phyloP scores from a whole-genome alignment of 768 basidiomycete genomes.

The Phanerochaete carnosa region DNA sequence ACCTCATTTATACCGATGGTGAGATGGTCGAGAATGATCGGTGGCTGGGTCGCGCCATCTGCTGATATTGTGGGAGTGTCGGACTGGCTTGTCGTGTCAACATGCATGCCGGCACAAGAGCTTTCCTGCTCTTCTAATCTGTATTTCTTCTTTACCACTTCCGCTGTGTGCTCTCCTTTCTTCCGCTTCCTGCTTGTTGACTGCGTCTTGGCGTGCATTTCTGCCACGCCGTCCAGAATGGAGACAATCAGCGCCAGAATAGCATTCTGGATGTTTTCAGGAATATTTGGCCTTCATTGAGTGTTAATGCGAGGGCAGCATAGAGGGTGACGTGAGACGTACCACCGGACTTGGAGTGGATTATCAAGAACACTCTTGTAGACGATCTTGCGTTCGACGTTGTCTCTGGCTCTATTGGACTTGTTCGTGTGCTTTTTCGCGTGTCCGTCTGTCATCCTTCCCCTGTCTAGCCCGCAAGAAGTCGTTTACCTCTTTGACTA shows the following conservation, averaged over 20 bases:
- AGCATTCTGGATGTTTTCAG: slow-evolving; percentile 59
- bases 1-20: slow-evolving; percentile 78
- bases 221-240: slow-evolving; percentile 49
- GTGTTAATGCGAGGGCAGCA: neutral
- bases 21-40: slow-evolving; percentile 45
- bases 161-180: slow-evolving; percentile 31
- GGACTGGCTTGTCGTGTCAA: neutral
- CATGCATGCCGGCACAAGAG: neutral
- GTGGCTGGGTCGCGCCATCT: slow-evolving; percentile 18
- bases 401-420: slow-evolving; percentile 59
- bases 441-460: slow-evolving; percentile 44
- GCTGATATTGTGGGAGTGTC: neutral
- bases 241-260: slow-evolving; percentile 50
- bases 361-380: slow-evolving; percentile 72
- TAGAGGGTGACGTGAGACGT: slow-evolving; percentile 12
- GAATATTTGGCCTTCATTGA: slow-evolving; percentile 34
- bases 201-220: slow-evolving; percentile 40
- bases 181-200: slow-evolving; percentile 33
- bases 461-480: too few relatives aligned
- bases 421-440: slow-evolving; percentile 52
- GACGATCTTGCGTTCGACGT: slow-evolving; percentile 53
- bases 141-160: slow-evolving; percentile 10
- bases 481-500: too few relatives aligned
- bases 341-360: slow-evolving; percentile 73
- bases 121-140: neutral